Percentiles rank a stretch among this genome's conserved stretches.
phyloP scores from a whole-genome alignment of 306 rosid species.

The Erythrophleum fordii region DNA sequence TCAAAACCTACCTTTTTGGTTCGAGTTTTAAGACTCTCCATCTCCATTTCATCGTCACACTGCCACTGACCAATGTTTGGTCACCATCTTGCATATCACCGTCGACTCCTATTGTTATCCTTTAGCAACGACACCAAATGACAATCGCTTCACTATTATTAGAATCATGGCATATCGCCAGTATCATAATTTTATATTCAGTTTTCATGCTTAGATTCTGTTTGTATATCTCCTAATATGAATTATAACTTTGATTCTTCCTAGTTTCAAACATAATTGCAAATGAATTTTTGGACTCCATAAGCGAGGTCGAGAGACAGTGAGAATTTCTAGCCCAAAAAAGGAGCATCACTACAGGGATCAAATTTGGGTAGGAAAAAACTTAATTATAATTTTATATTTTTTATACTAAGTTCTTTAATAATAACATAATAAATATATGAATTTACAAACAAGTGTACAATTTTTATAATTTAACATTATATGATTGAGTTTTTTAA shows the following conservation, averaged over 20 bases:
- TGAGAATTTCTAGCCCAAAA: background rate
- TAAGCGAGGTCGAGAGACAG: background rate
- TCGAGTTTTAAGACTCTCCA: background rate
- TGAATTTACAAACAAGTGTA: too few relatives aligned
- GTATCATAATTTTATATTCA: background rate
- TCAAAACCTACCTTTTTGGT: background rate
- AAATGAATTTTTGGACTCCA: background rate
- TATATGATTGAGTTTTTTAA: too few relatives aligned
- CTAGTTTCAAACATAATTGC: background rate
- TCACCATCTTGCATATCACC: slow-evolving; percentile 13
- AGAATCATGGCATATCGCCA: background rate
- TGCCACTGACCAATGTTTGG: background rate
- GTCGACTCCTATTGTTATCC: background rate
- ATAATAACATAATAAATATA: too few relatives aligned
- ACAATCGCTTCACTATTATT: background rate
- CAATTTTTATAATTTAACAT: too few relatives aligned
- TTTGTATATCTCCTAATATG: background rate
- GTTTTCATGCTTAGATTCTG: background rate
- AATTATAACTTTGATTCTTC: background rate
- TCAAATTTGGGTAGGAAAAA: slow-evolving; percentile 1
- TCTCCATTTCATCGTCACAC: background rate
- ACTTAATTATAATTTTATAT: too few relatives aligned
- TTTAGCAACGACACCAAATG: background rate
- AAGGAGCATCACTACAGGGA: background rate
- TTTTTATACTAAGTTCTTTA: too few relatives aligned